A percentile compares a stretch with the other conserved stretches of the same genome.
Conservation (phyloP, 148 eudicot species). For the Rhododendron molle region DNA sequence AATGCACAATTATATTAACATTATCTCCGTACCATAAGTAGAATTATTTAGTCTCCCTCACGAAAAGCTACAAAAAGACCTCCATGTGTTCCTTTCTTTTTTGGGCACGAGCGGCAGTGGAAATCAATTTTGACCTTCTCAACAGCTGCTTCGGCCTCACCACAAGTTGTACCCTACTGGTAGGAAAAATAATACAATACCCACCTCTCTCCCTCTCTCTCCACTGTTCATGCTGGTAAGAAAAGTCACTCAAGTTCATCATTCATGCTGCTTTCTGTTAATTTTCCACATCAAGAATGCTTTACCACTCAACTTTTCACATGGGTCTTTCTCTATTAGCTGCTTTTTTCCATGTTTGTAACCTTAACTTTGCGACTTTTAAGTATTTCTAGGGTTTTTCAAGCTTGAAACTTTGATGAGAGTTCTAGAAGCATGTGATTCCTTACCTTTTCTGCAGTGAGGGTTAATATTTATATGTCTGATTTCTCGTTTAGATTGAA, state of each 20-base stretch:
- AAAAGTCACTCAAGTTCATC: constrained; percentile 11
- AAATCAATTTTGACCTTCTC: constrained; percentile 23
- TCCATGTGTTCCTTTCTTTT: not conserved
- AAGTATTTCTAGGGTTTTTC: not conserved
- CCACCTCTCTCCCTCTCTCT: not conserved
- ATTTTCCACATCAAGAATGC: not conserved
- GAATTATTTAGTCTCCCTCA: not conserved
- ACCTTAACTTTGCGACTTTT: not conserved
- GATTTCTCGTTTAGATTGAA: not conserved
- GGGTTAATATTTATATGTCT: not conserved
- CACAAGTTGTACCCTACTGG: not conserved
- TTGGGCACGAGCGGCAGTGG: constrained; percentile 3
- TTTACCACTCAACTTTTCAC: constrained; percentile 7
- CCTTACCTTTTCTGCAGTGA: not conserved
- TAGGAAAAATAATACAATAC: not conserved
- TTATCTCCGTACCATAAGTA: not conserved
- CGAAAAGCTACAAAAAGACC: constrained; percentile 8
- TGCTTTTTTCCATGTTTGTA: not conserved
- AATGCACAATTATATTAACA: not conserved
- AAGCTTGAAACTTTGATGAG: not conserved
- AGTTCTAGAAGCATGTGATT: not conserved
- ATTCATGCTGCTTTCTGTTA: not conserved
- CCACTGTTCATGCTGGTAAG: constrained; percentile 20
- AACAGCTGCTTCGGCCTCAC: constrained; percentile 29
- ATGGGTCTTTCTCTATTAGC: constrained; percentile 8